phyloP scores from a whole-genome alignment of 1,139 yeast species.

The Tardiomyces digboiensis region DNA sequence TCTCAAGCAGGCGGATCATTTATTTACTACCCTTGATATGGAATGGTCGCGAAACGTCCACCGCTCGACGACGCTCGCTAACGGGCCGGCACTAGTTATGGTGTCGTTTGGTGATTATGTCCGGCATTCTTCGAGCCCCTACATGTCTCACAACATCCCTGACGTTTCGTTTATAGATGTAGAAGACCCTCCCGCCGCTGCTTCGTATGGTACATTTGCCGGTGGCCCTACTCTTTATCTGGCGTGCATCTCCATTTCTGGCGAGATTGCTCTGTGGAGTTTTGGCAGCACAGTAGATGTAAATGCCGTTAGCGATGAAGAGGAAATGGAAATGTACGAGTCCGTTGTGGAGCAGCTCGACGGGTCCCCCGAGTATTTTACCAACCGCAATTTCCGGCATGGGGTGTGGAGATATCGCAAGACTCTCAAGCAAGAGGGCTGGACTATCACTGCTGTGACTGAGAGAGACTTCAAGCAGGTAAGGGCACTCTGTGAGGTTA shows the following conservation, averaged over 20 bases:
- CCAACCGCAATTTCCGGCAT: conserved; percentile 1
- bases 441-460: conserved; percentile 42
- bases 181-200: conserved; percentile 10
- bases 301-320: not conserved
- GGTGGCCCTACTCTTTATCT: conserved; percentile 8
- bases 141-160: conserved; percentile 50
- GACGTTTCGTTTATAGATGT: conserved; percentile 36
- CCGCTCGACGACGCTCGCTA: too few relatives aligned
- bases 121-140: too few relatives aligned
- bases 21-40: too few relatives aligned
- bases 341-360: not conserved
- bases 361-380: not conserved
- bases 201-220: not conserved
- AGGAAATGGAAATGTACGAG: not conserved
- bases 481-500: conserved; percentile 36
- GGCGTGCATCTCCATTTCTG: conserved; percentile 18
- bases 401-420: conserved; percentile 14
- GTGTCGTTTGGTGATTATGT: too few relatives aligned
- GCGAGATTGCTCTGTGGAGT: conserved; percentile 10
- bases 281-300: not conserved
- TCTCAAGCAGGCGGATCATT: too few relatives aligned
- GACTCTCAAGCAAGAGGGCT: conserved; percentile 40
- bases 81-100: too few relatives aligned
- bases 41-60: too few relatives aligned
- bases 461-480: conserved; percentile 40